Conservation (phyloP, 164 flowering plant species). For the Houttuynia cordata region DNA sequence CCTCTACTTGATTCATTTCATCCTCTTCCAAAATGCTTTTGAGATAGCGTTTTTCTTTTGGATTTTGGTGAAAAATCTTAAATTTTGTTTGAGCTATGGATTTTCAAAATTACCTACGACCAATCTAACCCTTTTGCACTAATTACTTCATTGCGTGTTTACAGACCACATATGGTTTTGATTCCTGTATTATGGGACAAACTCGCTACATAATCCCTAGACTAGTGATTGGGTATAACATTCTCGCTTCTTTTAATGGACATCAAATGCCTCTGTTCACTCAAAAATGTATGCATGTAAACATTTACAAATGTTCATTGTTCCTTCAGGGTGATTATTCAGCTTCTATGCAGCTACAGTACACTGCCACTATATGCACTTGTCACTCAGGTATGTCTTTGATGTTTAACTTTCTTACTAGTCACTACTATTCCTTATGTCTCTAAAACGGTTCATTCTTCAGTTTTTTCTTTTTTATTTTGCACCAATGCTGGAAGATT, state of each 20-base stretch:
- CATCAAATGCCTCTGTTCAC: too few relatives aligned
- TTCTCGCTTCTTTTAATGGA: not conserved
- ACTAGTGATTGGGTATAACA: conserved; percentile 12
- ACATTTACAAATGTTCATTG: not conserved
- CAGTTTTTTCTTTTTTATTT: too few relatives aligned
- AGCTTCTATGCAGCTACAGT: conserved; percentile 13
- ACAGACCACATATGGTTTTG: conserved; percentile 6
- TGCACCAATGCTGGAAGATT: too few relatives aligned
- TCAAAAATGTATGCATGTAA: not conserved
- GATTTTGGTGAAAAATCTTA: conserved; percentile 43
- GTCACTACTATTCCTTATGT: not conserved
- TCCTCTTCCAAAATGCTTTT: conserved; percentile 72
- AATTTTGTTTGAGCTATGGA: not conserved
- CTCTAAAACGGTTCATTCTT: not conserved
- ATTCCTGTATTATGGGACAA: conserved; percentile 12
- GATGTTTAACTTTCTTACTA: not conserved
- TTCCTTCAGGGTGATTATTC: conserved; percentile 9
- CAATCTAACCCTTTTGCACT: not conserved
- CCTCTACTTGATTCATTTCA: conserved; percentile 64
- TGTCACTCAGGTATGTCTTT: conserved; percentile 12
- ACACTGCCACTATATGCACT: conserved; percentile 14
- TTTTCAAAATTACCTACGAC: not conserved
- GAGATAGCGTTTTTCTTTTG: conserved; percentile 87
- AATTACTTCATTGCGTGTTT: not conserved
- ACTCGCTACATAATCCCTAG: conserved; percentile 5